Percentiles rank a stretch among this genome's conserved stretches.
Evolutionary conservation across 345 rosid species (phyloP).

Genomic region (Lagerstroemia speciosa): DNA sequence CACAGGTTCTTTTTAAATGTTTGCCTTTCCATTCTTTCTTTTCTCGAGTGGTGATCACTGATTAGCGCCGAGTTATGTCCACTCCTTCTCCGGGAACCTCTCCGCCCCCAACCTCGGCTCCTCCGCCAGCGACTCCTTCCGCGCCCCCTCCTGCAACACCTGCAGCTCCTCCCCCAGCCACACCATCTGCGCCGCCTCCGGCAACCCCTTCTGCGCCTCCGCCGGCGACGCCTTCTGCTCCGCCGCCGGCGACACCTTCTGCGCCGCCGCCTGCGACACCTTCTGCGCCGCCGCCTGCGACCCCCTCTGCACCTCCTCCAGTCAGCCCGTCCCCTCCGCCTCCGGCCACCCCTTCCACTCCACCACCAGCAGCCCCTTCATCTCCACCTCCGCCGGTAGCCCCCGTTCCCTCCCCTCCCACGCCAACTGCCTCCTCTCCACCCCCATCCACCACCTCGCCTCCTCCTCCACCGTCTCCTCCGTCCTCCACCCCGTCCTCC

Average conservation of each 20-base stretch:
- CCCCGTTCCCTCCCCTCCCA: constrained; percentile 31
- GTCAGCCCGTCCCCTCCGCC: constrained; percentile 5
- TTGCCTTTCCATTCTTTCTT: background rate
- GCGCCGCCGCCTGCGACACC: constrained; percentile 15
- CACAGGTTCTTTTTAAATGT: background rate
- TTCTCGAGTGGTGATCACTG: background rate
- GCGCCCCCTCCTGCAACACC: background rate
- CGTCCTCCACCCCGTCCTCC: constrained; percentile 28
- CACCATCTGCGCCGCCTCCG: constrained; percentile 12
- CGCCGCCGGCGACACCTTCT: background rate
- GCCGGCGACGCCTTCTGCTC: constrained; percentile 3
- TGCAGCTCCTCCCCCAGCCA: constrained; percentile 13
- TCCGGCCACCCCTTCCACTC: constrained; percentile 1
- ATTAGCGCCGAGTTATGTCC: constrained; percentile 28
- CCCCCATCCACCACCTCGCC: constrained; percentile 1
- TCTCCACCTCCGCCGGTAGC: constrained; percentile 14
- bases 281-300: background rate
- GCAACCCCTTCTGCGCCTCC: constrained; percentile 12
- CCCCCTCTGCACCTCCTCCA: constrained; percentile 4
- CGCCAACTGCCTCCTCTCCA: constrained; percentile 13
- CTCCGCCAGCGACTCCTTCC: constrained; percentile 15
- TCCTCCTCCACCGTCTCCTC: constrained; percentile 1
- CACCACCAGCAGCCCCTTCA: background rate
- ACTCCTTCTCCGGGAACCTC: constrained; percentile 25
- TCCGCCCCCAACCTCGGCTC: constrained; percentile 6